A percentile compares a stretch with the other conserved stretches of the same genome.
phyloP scores from a whole-genome alignment of 2,329 filamentous ascomycete genomes.

The Polytolypa hystricis region DNA sequence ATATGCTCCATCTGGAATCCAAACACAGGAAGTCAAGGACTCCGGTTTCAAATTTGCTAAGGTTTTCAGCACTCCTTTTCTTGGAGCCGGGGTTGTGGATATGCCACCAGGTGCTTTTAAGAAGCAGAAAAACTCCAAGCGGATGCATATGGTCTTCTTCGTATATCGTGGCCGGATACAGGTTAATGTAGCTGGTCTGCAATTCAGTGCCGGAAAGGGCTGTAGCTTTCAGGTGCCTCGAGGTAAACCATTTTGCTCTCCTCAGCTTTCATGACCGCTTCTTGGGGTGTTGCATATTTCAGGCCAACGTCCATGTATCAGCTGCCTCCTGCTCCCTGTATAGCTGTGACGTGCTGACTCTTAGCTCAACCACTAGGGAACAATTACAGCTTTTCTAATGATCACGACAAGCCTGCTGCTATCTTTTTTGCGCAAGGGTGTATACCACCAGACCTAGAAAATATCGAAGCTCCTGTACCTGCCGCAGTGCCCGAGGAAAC shows the following conservation, averaged over 20 bases:
- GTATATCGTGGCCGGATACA: constrained; percentile 72
- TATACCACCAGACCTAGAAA: constrained; percentile 36
- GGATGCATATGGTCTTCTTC: constrained; percentile 97
- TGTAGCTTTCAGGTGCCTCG: constrained; percentile 91
- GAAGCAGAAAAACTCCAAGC: constrained; percentile 78
- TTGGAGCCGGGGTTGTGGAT: constrained; percentile 83
- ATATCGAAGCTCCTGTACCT: constrained; percentile 14
- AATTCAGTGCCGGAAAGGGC: constrained; percentile 73
- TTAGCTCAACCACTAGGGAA: constrained; percentile 64
- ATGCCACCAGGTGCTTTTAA: constrained; percentile 75
- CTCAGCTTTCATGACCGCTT: too few species aligned
- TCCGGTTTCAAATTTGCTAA: constrained; percentile 82
- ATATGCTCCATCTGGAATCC: constrained; percentile 46
- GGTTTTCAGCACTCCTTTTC: constrained; percentile 71
- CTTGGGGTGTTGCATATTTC: too few species aligned
- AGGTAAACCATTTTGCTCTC: constrained; percentile 57
- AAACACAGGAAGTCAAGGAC: constrained; percentile 47
- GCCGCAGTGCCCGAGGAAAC: constrained; percentile 5
- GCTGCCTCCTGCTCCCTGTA: too few species aligned
- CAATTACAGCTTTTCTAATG: constrained; percentile 82
- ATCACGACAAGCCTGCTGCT: constrained; percentile 57
- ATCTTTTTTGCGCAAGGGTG: constrained; percentile 91
- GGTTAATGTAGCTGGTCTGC: constrained; percentile 49
- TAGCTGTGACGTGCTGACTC: too few species aligned
- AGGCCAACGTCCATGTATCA: too few species aligned